Evolutionary conservation across 768 basidiomycete species (phyloP).

Genomic region (Boletales sp.): DNA sequence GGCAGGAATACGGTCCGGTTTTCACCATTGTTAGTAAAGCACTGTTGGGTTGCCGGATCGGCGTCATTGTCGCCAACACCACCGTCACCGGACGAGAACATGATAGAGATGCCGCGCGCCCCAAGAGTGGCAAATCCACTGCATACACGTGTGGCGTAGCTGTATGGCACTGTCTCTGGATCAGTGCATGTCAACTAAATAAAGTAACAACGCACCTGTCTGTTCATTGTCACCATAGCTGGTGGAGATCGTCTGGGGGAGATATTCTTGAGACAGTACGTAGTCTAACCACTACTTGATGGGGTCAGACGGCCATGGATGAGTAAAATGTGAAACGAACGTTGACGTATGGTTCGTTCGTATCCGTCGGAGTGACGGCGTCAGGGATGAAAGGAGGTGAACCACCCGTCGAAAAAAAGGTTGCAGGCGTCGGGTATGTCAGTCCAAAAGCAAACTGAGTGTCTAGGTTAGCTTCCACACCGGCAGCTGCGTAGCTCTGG

Average conservation of each 20-base stretch:
- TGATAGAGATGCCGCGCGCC: constrained; percentile 59
- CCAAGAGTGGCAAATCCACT: constrained; percentile 60
- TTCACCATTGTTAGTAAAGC: constrained; percentile 57
- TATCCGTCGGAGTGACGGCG: constrained; percentile 33
- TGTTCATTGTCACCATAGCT: constrained; percentile 75
- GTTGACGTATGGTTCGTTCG: constrained; percentile 48
- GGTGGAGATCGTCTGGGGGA: constrained; percentile 64
- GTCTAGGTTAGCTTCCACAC: constrained; percentile 65
- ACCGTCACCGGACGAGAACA: constrained; percentile 65
- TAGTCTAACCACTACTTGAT: constrained; percentile 56
- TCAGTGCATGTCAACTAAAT: neutral
- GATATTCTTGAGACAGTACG: constrained; percentile 39
- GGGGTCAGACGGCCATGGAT: neutral
- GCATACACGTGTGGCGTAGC: constrained; percentile 59
- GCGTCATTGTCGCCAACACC: constrained; percentile 66
- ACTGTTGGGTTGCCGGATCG: constrained; percentile 49
- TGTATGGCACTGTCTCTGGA: constrained; percentile 43
- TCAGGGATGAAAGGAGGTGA: constrained; percentile 57
- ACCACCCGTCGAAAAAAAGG: constrained; percentile 62
- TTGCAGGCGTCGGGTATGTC: constrained; percentile 55
- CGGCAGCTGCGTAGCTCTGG: constrained; percentile 50
- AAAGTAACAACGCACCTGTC: constrained; percentile 39
- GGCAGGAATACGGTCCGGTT: constrained; percentile 55
- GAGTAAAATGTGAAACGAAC: constrained; percentile 27
- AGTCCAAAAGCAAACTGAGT: constrained; percentile 68